phyloP scores from a whole-genome alignment of 2,329 filamentous ascomycete genomes.

The Byssochlamys sp. region DNA sequence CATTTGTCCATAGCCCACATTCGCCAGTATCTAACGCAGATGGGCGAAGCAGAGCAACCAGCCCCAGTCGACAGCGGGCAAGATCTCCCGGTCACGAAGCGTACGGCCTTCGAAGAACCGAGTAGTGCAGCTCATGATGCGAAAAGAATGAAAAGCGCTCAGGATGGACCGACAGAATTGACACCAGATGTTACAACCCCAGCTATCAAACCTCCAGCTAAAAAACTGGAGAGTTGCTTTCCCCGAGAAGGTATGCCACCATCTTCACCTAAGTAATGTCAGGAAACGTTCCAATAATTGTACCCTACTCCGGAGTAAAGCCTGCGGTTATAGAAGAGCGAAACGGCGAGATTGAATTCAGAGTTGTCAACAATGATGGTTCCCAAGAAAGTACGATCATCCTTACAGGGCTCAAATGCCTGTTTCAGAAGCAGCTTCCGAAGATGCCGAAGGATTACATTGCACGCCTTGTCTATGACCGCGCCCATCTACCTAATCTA shows the following conservation, averaged over 20 bases:
- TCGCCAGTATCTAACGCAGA: too few species aligned
- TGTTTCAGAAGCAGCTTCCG: constrained; percentile 95
- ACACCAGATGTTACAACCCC: too few species aligned
- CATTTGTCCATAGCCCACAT: too few species aligned
- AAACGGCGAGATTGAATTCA: constrained; percentile 88
- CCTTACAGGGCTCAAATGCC: constrained; percentile 87
- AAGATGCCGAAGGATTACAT: constrained; percentile 99
- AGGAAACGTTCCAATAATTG: constrained; percentile 14
- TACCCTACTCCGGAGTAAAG: constrained; percentile 29
- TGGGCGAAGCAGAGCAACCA: too few species aligned
- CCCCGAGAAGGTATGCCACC: constrained; percentile 63
- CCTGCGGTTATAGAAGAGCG: constrained; percentile 89
- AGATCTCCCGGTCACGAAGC: too few species aligned
- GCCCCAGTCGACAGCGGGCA: too few species aligned
- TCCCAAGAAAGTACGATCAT: constrained; percentile 82
- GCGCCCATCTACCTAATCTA: constrained; percentile 87
- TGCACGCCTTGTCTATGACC: constrained; percentile 89
- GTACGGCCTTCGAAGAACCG: too few species aligned
- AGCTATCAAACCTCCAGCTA: too few species aligned
- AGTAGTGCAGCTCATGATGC: too few species aligned
- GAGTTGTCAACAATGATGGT: constrained; percentile 94
- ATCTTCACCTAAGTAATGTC: neutral
- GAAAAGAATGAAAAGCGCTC: too few species aligned
- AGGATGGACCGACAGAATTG: too few species aligned
- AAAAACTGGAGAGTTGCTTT: constrained; percentile 53